Conservation (phyloP, 1,284 basidiomycete genomes). For the Xanthoconium separans region DNA sequence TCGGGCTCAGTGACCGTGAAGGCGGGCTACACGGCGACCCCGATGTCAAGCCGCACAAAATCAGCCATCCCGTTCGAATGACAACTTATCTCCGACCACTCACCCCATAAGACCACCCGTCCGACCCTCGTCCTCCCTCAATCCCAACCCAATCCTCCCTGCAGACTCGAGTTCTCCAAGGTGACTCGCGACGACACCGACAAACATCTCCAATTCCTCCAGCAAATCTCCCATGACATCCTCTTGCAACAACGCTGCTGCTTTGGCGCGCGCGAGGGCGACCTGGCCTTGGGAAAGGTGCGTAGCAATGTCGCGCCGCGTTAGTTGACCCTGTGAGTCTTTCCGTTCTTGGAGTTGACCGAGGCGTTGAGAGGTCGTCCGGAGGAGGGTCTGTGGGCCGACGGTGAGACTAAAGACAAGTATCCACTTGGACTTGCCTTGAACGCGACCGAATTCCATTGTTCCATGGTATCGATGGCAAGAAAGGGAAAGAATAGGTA, state of each 20-base stretch:
- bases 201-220: constrained; percentile 64
- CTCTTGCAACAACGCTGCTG: constrained; percentile 62
- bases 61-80: constrained; percentile 4
- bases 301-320: constrained; percentile 64
- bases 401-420: neutral
- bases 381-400: constrained; percentile 52
- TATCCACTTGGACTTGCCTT: constrained; percentile 41
- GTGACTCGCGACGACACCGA: constrained; percentile 59
- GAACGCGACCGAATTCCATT: constrained; percentile 46
- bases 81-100: neutral
- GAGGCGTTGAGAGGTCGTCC: constrained; percentile 60
- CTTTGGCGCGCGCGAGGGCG: constrained; percentile 63
- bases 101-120: constrained; percentile 11
- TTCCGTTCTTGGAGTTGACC: constrained; percentile 68
- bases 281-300: constrained; percentile 60
- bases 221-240: constrained; percentile 60
- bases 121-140: neutral
- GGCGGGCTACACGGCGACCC: constrained; percentile 29
- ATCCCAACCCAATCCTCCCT: constrained; percentile 6
- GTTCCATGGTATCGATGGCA: constrained; percentile 22
- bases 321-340: constrained; percentile 60
- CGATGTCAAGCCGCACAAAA: neutral
- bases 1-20: constrained; percentile 39
- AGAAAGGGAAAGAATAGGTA: neutral
- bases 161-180: constrained; percentile 45